These are phyloP conservation scores for Sclerotinia spermophila DNA, from an alignment of 2,329 filamentous ascomycete species.

Conservation along the genomic window DNA sequence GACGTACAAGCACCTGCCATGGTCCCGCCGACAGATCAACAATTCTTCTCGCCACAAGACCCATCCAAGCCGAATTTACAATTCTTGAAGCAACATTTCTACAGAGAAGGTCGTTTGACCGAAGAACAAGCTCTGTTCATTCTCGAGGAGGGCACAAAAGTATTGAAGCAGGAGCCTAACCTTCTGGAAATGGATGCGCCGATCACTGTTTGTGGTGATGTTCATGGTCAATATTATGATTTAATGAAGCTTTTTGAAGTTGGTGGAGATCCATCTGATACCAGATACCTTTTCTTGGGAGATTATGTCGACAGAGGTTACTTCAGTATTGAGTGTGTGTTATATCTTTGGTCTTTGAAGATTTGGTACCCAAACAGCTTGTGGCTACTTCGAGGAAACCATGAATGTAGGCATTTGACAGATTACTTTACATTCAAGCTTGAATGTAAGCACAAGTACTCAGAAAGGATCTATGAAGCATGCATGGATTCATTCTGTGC, in stretches of 20 bases:
- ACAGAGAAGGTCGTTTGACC: constrained; percentile 91
- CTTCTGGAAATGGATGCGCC: constrained; percentile 98
- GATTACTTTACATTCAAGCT: constrained; percentile 99
- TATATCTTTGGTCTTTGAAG: constrained; percentile 97
- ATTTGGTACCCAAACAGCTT: constrained; percentile 98
- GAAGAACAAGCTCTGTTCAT: constrained; percentile 98
- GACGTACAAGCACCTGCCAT: constrained; percentile 98
- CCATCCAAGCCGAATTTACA: constrained; percentile 84
- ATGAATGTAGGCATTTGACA: constrained; percentile 97
- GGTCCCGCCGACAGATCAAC: constrained; percentile 84
- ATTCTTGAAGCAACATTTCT: constrained; percentile 98
- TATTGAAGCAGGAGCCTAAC: constrained; percentile 88
- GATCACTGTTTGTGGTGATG: constrained; percentile 97
- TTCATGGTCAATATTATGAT: constrained; percentile 98
- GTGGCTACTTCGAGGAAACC: constrained; percentile 95
- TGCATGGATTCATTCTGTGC: constrained; percentile 98
- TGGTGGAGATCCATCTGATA: constrained; percentile 93
- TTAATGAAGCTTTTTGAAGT: constrained; percentile 99
- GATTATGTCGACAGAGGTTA: constrained; percentile 98
- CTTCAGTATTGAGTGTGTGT: constrained; percentile 98
- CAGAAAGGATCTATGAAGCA: constrained; percentile 90
- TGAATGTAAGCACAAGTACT: constrained; percentile 99
- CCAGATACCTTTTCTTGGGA: constrained; percentile 91
- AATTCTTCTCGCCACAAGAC: constrained; percentile 87
- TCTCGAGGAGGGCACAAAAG: constrained; percentile 78